phyloP scores from a whole-genome alignment of 2,329 filamentous ascomycete genomes.

The Ophiostoma ips region DNA sequence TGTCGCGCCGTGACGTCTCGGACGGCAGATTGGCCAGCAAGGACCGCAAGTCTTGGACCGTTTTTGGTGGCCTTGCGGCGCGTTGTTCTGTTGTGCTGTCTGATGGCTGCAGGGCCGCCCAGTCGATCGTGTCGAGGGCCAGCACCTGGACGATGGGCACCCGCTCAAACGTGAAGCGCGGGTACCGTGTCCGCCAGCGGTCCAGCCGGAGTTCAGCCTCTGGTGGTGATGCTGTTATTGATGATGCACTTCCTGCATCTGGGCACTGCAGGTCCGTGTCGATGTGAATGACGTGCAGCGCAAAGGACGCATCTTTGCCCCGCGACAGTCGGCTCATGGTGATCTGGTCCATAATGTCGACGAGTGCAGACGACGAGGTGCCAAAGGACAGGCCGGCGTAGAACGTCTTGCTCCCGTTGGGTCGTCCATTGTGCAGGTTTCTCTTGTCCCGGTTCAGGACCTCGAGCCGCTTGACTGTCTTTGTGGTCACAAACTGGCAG shows the following conservation, averaged over 20 bases:
- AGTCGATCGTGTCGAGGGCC: conserved; percentile 35
- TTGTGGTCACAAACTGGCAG: conserved; percentile 59
- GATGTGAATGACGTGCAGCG: conserved; percentile 47
- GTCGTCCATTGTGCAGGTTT: conserved; percentile 6
- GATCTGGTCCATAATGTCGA: conserved; percentile 62
- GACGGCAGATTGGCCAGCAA: conserved; percentile 52
- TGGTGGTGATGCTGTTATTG: conserved; percentile 18
- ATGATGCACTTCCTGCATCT: not conserved
- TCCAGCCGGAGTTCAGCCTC: conserved; percentile 28
- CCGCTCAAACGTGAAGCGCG: conserved; percentile 48
- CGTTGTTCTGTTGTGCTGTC: not conserved
- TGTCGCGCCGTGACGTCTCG: conserved; percentile 61
- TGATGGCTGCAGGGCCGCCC: conserved; percentile 28
- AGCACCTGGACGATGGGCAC: conserved; percentile 53
- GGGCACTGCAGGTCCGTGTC: conserved; percentile 25
- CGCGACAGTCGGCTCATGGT: conserved; percentile 50
- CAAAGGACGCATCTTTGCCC: conserved; percentile 52
- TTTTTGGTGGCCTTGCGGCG: conserved; percentile 6
- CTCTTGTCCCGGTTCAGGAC: conserved; percentile 34
- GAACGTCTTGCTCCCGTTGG: conserved; percentile 32
- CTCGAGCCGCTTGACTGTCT: conserved; percentile 60
- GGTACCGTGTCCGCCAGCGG: conserved; percentile 46
- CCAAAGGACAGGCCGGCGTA: conserved; percentile 75
- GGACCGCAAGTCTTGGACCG: conserved; percentile 32
- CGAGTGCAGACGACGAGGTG: conserved; percentile 61